phyloP scores from a whole-genome alignment of 768 basidiomycete genomes.

The Boletus barrowsii region DNA sequence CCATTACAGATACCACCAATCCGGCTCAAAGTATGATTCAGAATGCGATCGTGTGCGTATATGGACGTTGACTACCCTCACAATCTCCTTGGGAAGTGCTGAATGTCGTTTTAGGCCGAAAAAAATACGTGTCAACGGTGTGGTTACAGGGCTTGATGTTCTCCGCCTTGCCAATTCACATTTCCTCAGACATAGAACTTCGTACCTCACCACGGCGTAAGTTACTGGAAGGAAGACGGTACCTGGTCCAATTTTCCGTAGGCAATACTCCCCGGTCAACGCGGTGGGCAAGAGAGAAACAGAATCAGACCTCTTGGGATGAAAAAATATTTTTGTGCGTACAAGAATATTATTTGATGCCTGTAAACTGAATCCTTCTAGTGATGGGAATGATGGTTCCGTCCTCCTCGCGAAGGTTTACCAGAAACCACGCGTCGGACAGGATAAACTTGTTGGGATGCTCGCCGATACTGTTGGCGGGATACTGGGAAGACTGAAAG shows the following conservation, averaged over 20 bases:
- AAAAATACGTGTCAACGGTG: constrained; percentile 14
- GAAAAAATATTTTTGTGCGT: constrained; percentile 19
- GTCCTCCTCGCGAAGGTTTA: constrained; percentile 10
- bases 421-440: constrained; percentile 7
- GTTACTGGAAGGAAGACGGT: constrained; percentile 5
- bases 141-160: neutral
- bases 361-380: neutral
- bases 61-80: neutral
- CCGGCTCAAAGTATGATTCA: neutral
- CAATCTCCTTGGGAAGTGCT: neutral
- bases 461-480: constrained; percentile 9
- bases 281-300: constrained; percentile 10
- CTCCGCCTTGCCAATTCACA: neutral
- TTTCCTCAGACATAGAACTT: constrained; percentile 12
- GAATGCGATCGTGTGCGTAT: constrained; percentile 3
- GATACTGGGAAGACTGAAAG: constrained; percentile 6
- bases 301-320: constrained; percentile 6
- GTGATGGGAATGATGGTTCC: constrained; percentile 14
- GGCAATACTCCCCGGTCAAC: constrained; percentile 12
- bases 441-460: constrained; percentile 9
- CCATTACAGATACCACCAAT: constrained; percentile 1
- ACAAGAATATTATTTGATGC: neutral
- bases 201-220: constrained; percentile 2
- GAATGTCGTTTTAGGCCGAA: constrained; percentile 4
- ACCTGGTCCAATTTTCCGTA: constrained; percentile 10